These are phyloP conservation scores for Anaeromyces robustus DNA, from an alignment of 192 early-diverging fungal species.

Conservation along the genomic window DNA sequence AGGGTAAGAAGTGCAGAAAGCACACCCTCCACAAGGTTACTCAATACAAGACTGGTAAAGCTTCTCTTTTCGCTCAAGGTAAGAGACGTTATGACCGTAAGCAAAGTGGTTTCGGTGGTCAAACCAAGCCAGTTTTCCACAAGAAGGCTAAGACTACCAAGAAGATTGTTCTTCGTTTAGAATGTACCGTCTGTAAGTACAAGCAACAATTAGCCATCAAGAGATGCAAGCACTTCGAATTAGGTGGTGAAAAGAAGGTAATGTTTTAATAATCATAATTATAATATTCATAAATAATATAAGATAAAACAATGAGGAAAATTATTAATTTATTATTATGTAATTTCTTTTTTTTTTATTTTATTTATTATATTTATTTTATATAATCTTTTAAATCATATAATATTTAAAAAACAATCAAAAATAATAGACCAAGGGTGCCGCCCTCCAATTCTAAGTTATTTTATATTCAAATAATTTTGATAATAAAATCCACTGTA, in stretches of 20 bases:
- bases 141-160: constrained; percentile 99
- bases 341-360: no score
- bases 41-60: constrained; percentile 99
- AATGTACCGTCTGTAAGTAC: constrained; percentile 97
- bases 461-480: not conserved
- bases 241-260: constrained; percentile 98
- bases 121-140: constrained; percentile 99
- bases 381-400: no score
- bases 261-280: constrained; percentile 7
- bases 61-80: constrained; percentile 98
- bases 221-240: constrained; percentile 99
- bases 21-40: constrained; percentile 99
- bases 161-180: constrained; percentile 97
- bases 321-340: no score
- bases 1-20: constrained; percentile 90
- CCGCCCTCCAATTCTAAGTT: constrained; percentile 71
- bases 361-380: no score
- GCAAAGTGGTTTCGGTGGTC: constrained; percentile 99
- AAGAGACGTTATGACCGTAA: constrained; percentile 95
- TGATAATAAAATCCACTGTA: not conserved
- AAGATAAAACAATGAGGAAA: no score
- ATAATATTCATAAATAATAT: not conserved
- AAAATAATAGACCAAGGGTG: constrained; percentile 41
- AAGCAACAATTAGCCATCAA: constrained; percentile 94
- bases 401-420: no score